Percentiles rank a stretch among this genome's conserved stretches.
phyloP scores from a whole-genome alignment of 345 rosid genomes.

The Populus deltoides region DNA sequence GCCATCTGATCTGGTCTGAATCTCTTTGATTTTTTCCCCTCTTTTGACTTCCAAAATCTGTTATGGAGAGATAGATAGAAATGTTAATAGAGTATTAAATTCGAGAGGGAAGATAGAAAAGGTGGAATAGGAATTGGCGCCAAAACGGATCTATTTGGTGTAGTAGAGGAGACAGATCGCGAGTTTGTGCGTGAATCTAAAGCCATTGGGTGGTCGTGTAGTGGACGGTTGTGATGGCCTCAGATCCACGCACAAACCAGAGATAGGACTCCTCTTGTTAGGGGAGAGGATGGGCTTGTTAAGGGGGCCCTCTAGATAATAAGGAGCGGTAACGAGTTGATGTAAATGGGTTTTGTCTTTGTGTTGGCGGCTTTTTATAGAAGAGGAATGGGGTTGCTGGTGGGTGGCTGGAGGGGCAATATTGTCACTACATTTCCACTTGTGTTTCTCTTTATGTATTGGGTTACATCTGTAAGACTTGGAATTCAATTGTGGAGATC shows the following conservation, averaged over 20 bases:
- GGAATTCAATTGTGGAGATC: not conserved
- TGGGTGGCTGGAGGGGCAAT: not conserved
- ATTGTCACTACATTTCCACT: not conserved
- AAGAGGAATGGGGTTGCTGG: not conserved
- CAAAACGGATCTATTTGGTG: not conserved
- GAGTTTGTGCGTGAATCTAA: conserved; percentile 43
- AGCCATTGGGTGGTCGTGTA: not conserved
- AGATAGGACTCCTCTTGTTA: conserved; percentile 6
- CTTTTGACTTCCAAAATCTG: not conserved
- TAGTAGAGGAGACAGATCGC: conserved; percentile 17
- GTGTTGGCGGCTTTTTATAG: not conserved
- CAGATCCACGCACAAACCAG: conserved; percentile 30
- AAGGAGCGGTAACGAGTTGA: conserved; percentile 32
- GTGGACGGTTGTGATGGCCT: conserved; percentile 26
- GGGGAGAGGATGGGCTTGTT: not conserved
- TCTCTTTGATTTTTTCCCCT: not conserved
- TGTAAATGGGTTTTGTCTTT: not conserved
- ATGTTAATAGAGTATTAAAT: not conserved
- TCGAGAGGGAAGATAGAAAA: conserved; percentile 1
- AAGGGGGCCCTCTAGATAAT: not conserved
- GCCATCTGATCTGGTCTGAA: conserved; percentile 22
- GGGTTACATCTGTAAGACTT: not conserved
- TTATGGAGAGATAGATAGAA: no score
- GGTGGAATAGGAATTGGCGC: conserved; percentile 5
- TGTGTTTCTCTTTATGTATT: not conserved